Evolutionary conservation across 1,284 basidiomycete species (phyloP), one percentile per base, ranked within the genome.

Genomic region (Chalciporus sp.): DNA sequence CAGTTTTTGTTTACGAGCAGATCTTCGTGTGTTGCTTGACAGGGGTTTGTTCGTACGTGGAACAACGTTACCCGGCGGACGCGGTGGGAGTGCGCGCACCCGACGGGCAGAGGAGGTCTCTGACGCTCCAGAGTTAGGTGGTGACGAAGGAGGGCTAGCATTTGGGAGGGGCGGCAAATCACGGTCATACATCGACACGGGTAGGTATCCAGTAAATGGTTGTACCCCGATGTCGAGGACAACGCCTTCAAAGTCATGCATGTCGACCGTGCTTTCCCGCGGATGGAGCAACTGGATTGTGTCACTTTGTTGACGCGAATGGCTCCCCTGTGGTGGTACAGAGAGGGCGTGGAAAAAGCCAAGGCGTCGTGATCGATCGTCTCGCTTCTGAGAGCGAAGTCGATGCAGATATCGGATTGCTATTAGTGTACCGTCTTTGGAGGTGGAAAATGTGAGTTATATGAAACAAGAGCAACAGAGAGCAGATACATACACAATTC

Each of bases 341-440:
- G 70, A 55, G 35, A 72, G 37, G 7, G 68, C 65, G 12, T 71
- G 71, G 29, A 71, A 72, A 28, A 66, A 72, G 20, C 68, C 71
- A 47, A 72, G 42, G 17, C 68, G 68, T 27, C 65, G 66, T 11
- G 67, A 66, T 27, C 70, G 66, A 43, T 53, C 46, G 44, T 58
- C 60, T 47, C 67, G 63, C 67, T 86, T 85, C 62, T 85, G 78
- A 26, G 63, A 66, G 49, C 77, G 74, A 17, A 88, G 67, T 58
- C 80, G 81, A 59, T 80, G 78, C 41, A 81, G 68, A 62, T 87
- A 88, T 14, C 85, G 80, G 16, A 83, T 79, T 9, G 80, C 79
- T 43, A 86, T 76, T 51, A 88, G 63, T 9, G 75, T 74, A 39
- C 79, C 80, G 58, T 86, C 85, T 88, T 55, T 9, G 20, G 35